Conservation (phyloP, 169 alveolate genomes). For the Eimeria maxima region DNA sequence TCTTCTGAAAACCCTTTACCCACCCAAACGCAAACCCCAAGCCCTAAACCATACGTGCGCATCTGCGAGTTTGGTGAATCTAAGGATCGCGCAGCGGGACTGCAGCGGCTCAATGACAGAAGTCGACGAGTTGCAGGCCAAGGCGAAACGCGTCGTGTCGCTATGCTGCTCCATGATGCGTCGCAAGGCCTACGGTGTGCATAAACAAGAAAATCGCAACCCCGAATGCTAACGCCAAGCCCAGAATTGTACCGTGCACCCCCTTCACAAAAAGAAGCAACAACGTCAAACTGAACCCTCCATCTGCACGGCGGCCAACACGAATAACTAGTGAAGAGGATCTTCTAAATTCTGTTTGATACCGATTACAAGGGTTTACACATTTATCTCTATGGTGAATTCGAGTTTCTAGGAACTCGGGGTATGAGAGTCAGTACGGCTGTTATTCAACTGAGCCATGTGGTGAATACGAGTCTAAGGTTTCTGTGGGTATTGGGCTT, state of each 20-base stretch:
- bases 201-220: not conserved
- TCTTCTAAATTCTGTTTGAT: too few relatives aligned
- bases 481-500: not conserved
- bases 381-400: too few relatives aligned
- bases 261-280: too few relatives aligned
- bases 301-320: too few relatives aligned
- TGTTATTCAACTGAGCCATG: not conserved
- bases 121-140: conserved; percentile 99
- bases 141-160: conserved; percentile 98
- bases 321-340: too few relatives aligned
- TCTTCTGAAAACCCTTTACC: not conserved
- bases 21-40: not conserved
- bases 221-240: not conserved
- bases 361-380: too few relatives aligned
- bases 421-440: too few relatives aligned
- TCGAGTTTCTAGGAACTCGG: too few relatives aligned
- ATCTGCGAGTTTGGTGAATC: conserved; percentile 97
- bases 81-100: conserved; percentile 99
- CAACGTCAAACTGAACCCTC: too few relatives aligned
- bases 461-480: not conserved
- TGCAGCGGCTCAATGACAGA: conserved; percentile 99
- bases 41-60: conserved; percentile 89
- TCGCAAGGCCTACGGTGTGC: conserved; percentile 94
- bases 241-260: too few relatives aligned
- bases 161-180: conserved; percentile 99